Evolutionary conservation across 164 flowering plant genomes (phyloP).

Genomic region (Akebia trifoliata): DNA sequence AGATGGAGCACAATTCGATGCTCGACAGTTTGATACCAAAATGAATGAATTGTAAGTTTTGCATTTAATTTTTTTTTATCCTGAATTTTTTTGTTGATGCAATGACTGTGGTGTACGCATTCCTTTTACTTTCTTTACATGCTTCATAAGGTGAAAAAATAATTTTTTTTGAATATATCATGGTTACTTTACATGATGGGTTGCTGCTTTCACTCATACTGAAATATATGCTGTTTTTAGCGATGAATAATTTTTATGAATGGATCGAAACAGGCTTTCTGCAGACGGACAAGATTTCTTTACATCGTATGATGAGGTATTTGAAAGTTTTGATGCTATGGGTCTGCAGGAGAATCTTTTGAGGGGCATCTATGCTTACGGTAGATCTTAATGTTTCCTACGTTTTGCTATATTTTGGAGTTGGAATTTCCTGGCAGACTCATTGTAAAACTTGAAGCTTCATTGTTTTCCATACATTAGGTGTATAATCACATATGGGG

Average conservation of each 20-base stretch:
- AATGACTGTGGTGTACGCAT: too few relatives aligned
- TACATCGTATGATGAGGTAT: constrained; percentile 55
- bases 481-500: too few relatives aligned
- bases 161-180: too few relatives aligned
- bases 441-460: too few relatives aligned
- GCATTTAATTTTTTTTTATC: too few relatives aligned
- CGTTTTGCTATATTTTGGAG: not conserved
- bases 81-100: too few relatives aligned
- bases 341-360: constrained; percentile 61
- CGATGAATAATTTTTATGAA: too few relatives aligned
- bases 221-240: too few relatives aligned
- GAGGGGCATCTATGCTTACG: constrained; percentile 76
- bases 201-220: not conserved
- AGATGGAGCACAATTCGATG: constrained; percentile 62
- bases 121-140: too few relatives aligned
- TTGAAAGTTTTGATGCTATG: constrained; percentile 59
- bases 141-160: too few relatives aligned
- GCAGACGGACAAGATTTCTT: constrained; percentile 52
- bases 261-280: constrained; percentile 28
- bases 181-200: not conserved
- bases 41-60: constrained; percentile 48
- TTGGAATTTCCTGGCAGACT: too few relatives aligned
- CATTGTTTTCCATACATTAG: not conserved
- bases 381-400: constrained; percentile 16
- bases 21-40: constrained; percentile 48